Percentiles rank a stretch among this genome's conserved stretches.
Conservation (phyloP, 2,329 filamentous ascomycete genomes). For the Hysterium pulicare region DNA sequence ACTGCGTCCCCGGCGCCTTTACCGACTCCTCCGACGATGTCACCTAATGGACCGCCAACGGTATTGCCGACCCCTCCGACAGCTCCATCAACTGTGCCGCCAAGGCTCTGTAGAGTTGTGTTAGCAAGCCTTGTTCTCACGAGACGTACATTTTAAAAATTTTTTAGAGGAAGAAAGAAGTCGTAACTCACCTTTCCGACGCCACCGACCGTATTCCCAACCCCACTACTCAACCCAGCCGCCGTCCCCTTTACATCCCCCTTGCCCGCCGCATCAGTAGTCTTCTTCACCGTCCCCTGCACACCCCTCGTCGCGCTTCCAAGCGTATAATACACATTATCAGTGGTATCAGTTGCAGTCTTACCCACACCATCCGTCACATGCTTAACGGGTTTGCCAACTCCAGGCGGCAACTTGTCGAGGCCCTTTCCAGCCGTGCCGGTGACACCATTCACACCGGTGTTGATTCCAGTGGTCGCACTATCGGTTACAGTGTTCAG, state of each 20-base stretch:
- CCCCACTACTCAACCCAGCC: constrained; percentile 32
- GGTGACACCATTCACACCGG: constrained; percentile 36
- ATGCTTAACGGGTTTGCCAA: constrained; percentile 38
- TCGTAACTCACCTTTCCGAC: constrained; percentile 29
- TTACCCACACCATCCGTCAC: constrained; percentile 41
- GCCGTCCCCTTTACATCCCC: constrained; percentile 41
- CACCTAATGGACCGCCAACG: constrained; percentile 39
- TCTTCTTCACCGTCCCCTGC: constrained; percentile 43
- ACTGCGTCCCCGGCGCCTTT: constrained; percentile 43
- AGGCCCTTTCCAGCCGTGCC: constrained; percentile 37
- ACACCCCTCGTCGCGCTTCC: constrained; percentile 40
- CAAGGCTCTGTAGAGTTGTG: constrained; percentile 19
- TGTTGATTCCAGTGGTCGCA: constrained; percentile 34
- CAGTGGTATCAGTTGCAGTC: constrained; percentile 39
- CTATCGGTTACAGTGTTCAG: constrained; percentile 37
- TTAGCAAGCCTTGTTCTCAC: constrained; percentile 2
- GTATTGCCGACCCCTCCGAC: constrained; percentile 38
- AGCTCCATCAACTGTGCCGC: constrained; percentile 33
- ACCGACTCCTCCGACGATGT: constrained; percentile 41
- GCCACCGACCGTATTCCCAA: constrained; percentile 33
- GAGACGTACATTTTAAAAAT: no score
- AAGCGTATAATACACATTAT: constrained; percentile 40
- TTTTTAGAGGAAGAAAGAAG: not conserved
- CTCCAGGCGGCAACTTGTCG: constrained; percentile 30
- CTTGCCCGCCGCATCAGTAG: constrained; percentile 41